phyloP scores from a whole-genome alignment of 345 rosid species.

The Eucalyptus fibrosa region DNA sequence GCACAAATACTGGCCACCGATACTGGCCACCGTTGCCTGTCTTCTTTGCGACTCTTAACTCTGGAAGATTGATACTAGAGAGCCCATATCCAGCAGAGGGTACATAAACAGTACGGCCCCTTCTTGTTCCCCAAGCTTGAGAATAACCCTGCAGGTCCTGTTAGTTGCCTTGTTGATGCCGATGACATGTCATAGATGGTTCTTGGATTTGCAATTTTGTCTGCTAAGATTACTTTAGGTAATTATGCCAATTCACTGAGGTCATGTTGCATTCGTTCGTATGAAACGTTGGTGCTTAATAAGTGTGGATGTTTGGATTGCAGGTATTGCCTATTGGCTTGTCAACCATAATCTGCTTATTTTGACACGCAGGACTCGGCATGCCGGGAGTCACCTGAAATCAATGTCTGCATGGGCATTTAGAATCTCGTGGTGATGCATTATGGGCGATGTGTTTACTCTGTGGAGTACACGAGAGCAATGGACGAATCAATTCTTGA shows the following conservation, averaged over 20 bases:
- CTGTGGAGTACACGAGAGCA: background rate
- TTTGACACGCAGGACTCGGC: background rate
- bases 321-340: background rate
- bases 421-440: background rate
- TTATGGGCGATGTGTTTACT: background rate
- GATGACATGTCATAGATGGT: background rate
- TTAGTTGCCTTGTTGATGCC: background rate
- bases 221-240: background rate
- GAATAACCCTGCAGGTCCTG: background rate
- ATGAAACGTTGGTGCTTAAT: background rate
- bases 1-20: background rate
- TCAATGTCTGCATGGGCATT: background rate
- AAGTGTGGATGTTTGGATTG: background rate
- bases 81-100: background rate
- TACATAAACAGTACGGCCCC: background rate
- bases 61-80: background rate
- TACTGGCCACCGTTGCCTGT: background rate
- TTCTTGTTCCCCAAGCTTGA: background rate
- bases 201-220: background rate
- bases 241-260: background rate
- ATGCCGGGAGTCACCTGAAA: background rate
- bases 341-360: background rate
- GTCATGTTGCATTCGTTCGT: background rate
- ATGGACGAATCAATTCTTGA: background rate
- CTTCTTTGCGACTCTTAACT: background rate